Evolutionary conservation across 1,284 basidiomycete genomes (phyloP).

Genomic region (Fomitopsis pinicola): DNA sequence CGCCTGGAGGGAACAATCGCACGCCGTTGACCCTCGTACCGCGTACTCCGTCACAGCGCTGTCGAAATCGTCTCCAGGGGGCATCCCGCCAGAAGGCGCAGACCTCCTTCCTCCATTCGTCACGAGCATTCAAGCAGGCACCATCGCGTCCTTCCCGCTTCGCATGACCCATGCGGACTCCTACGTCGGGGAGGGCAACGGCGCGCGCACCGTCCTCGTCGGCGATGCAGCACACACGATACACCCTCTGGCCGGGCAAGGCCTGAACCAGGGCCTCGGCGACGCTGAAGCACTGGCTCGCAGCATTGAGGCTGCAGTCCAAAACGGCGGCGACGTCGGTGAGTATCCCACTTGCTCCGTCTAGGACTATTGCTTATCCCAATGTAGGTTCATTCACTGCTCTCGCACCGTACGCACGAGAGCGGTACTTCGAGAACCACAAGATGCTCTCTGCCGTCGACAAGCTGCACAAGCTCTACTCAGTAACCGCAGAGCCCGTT

Average conservation of each 20-base stretch:
- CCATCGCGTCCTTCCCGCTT: slow-evolving; percentile 89
- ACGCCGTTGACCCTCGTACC: slow-evolving; percentile 58
- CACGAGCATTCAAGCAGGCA: slow-evolving; percentile 66
- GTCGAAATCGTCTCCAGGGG: slow-evolving; percentile 26
- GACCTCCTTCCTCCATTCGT: slow-evolving; percentile 76
- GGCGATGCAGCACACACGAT: slow-evolving; percentile 96
- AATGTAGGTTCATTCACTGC: slow-evolving; percentile 70
- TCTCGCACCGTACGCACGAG: slow-evolving; percentile 71
- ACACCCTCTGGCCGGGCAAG: slow-evolving; percentile 97
- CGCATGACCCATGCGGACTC: slow-evolving; percentile 84
- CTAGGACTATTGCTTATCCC: background rate
- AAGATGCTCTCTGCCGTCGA: slow-evolving; percentile 80
- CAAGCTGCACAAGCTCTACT: slow-evolving; percentile 85
- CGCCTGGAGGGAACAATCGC: slow-evolving; percentile 62
- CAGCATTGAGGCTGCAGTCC: slow-evolving; percentile 55
- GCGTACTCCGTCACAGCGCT: slow-evolving; percentile 49
- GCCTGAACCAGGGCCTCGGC: slow-evolving; percentile 88
- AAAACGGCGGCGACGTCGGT: slow-evolving; percentile 79
- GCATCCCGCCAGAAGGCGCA: slow-evolving; percentile 61
- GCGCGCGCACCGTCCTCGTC: slow-evolving; percentile 79
- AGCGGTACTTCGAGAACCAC: slow-evolving; percentile 85
- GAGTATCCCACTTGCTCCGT: slow-evolving; percentile 19
- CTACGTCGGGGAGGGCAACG: slow-evolving; percentile 73
- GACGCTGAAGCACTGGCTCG: slow-evolving; percentile 74
- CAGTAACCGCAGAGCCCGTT: slow-evolving; percentile 57